These are phyloP conservation scores for Aspergillus indologenus DNA, from an alignment of 495 filamentous ascomycete genomes.

Conservation along the genomic window DNA sequence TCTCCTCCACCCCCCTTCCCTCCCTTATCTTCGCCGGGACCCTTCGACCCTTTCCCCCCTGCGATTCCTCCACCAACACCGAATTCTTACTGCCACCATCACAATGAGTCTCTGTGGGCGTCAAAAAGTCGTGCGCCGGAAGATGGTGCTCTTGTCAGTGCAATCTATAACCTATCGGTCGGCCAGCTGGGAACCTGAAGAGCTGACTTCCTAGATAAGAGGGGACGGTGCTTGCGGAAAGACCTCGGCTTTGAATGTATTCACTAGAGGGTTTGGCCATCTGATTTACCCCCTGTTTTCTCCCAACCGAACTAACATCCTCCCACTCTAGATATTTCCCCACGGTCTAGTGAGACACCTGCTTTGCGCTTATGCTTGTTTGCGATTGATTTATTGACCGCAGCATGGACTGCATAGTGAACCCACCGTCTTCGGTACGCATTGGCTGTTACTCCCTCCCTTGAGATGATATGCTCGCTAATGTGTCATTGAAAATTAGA, in stretches of 20 bases:
- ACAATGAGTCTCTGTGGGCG: slow-evolving; percentile 55
- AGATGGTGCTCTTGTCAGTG: slow-evolving; percentile 93
- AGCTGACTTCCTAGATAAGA: slow-evolving; percentile 43
- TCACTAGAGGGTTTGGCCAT: slow-evolving; percentile 81
- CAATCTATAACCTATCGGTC: background rate
- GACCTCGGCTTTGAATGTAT: slow-evolving; percentile 95
- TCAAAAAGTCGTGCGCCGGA: slow-evolving; percentile 84
- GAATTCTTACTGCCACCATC: background rate
- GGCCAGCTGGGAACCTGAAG: slow-evolving; percentile 1
- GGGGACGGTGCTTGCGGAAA: slow-evolving; percentile 98
- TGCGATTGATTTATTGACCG: slow-evolving; percentile 28
- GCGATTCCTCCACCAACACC: slow-evolving; percentile 5
- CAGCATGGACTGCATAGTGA: slow-evolving; percentile 50
- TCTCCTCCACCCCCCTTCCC: background rate
- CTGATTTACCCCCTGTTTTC: slow-evolving; percentile 17
- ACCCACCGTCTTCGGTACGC: slow-evolving; percentile 86
- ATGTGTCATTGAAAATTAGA: slow-evolving; percentile 50
- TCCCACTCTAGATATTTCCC: slow-evolving; percentile 74
- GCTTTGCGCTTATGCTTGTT: background rate
- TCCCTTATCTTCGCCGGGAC: slow-evolving; percentile 4
- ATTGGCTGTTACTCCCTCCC: slow-evolving; percentile 6
- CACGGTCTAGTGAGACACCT: slow-evolving; percentile 76
- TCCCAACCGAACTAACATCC: slow-evolving; percentile 21
- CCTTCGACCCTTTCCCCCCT: slow-evolving; percentile 1
- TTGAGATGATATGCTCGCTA: slow-evolving; percentile 24